Base-by-base conservation (phyloP, 768 basidiomycete species). In the Gyrodon lividus region DNA sequence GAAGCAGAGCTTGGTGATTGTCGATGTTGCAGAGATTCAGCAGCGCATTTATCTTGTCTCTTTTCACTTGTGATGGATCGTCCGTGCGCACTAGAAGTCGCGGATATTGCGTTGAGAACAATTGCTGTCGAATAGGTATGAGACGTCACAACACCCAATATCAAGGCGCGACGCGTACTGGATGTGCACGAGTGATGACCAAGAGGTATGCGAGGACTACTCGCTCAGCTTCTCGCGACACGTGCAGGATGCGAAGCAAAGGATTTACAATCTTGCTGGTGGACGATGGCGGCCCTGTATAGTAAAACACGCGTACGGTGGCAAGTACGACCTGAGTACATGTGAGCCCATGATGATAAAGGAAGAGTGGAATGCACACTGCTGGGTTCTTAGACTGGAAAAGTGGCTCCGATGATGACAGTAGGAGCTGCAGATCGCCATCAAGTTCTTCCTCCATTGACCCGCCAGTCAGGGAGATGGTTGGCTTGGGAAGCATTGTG, bases 341-440 rank as follows among this genome's bases (percentile, higher is more conserved):
- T 16, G 28, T 47, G 43, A 54, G 50, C 17, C 49, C 28, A 20
- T 13, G 6, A 26, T 20, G 5, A 28, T 28, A 28, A 6, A 28
- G 8, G 7, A 45, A 34, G 35, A 12, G 33, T 20, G 33, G 10
- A 14, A 10, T 22, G 68, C 85, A 59, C 57, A 95, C 92, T 5
- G 94, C 90, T 13, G 94, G 84, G 68, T 97, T 98, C 50, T 84
- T 77, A 46, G 89, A 92, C 61, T 89, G 86, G 55, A 96, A 84
- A 10, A 97, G 72, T 7, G 91, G 88, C 56, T 89, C 84, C 0
- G 83, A 75, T 24, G 81, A 85, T 8, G 77, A 75, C 20, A 97
- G 68, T 8, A 96, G 75, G 40, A 98, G 73, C 51, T 84, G 78
- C 31, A 95, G 68, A 66, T 98, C 96, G 33, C 73, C 65, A 64